These are phyloP conservation scores for Leccinum subtestaceum DNA, from an alignment of 768 basidiomycete species.

Conservation along the genomic window DNA sequence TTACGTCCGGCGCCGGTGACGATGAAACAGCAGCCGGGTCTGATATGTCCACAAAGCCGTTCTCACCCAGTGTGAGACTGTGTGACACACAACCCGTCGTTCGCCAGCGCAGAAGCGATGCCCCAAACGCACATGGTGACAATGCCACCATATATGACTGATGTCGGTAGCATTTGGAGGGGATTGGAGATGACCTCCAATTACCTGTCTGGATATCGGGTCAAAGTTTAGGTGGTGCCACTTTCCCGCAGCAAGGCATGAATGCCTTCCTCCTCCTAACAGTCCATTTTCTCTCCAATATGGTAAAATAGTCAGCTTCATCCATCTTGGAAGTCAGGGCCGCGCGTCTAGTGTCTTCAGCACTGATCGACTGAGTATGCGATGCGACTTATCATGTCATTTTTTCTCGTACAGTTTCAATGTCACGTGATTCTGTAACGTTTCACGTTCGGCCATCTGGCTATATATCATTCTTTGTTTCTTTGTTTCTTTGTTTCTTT, in stretches of 20 bases:
- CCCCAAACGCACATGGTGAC: slow-evolving; percentile 33
- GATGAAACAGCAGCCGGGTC: slow-evolving; percentile 40
- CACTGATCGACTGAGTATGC: too few species aligned
- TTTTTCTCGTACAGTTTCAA: too few species aligned
- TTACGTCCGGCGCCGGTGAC: slow-evolving; percentile 48
- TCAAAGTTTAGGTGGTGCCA: slow-evolving; percentile 47
- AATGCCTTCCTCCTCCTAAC: slow-evolving; percentile 43
- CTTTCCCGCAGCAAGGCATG: too few species aligned
- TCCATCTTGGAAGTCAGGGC: background rate
- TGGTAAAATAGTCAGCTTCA: slow-evolving; percentile 46
- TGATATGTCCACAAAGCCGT: slow-evolving; percentile 43
- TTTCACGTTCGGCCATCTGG: too few species aligned
- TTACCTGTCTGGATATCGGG: slow-evolving; percentile 86
- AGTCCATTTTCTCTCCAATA: slow-evolving; percentile 70
- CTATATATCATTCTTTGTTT: too few species aligned
- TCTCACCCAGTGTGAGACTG: slow-evolving; percentile 14
- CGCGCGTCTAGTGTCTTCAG: slow-evolving; percentile 13
- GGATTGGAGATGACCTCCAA: slow-evolving; percentile 72
- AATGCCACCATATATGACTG: slow-evolving; percentile 18
- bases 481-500: too few species aligned
- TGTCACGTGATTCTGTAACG: too few species aligned
- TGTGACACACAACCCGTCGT: slow-evolving; percentile 45
- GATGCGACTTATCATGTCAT: too few species aligned
- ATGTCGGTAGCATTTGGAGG: slow-evolving; percentile 70
- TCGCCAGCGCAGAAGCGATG: slow-evolving; percentile 33